Evolutionary conservation across 257 asterid species (phyloP), one percentile per base, ranked within the genome.

Genomic region (Solanum tacnaense): DNA sequence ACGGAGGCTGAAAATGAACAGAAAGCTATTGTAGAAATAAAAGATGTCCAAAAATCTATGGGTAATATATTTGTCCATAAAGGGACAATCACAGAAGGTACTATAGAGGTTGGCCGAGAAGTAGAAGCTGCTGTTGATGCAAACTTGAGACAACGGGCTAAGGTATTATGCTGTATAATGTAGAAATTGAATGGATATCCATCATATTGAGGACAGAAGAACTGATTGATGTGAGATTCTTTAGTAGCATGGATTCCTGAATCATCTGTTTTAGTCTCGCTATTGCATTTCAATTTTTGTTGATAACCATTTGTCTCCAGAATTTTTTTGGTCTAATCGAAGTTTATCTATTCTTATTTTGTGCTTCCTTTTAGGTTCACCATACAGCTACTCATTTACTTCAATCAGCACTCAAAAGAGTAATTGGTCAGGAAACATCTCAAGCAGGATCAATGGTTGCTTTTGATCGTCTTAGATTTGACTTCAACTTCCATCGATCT

Each of bases 381-480:
- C 99, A 95, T 89, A 96, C 99, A 16, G 98, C 98, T 29, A 96
- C 99, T 12, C 99, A 95, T 94, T 93, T 96, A 87, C 98, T 96
- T 39, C 99, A 96, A 91, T 91, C 99, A 41, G 99, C 99, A 68
- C 98, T 96, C 20, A 96, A 94, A 92, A 92, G 92, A 90, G 98
- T 96, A 88, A 92, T 95, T 52, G 99, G 97, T 86, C 88, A 93
- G 89, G 99, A 96, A 90, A 95, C 98, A 87, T 95, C 99, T 56
- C 99, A 96, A 92, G 99, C 99, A 20, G 99, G 99, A 87, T 96
- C 99, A 10, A 88, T 96, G 93, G 98, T 96, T 90, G 97, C 95
- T 58, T 95, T 95, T 90, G 98, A 94, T 86, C 99, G 98, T 71
- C 97, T 96, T 70, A 91, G 99, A 79, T 96, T 96, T 86, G 99